These are phyloP conservation scores for Plasmodium billcollinsi DNA, from an alignment of 169 alveolate species.

Conservation along the genomic window DNA sequence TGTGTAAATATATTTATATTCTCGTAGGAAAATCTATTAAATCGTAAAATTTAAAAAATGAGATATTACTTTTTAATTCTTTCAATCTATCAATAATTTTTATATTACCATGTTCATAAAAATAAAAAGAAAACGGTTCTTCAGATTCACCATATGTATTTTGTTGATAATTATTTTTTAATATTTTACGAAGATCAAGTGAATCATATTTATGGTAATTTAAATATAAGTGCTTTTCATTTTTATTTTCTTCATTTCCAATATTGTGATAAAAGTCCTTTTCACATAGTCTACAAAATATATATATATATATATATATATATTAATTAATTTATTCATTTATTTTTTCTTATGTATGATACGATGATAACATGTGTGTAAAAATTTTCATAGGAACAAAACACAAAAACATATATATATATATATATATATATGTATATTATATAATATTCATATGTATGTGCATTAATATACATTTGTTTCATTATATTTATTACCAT, in stretches of 20 bases:
- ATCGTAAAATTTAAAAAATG: constrained; percentile 72
- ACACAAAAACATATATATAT: too few species aligned
- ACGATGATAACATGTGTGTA: too few species aligned
- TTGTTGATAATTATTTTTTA: constrained; percentile 57
- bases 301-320: not conserved
- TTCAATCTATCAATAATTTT: constrained; percentile 69
- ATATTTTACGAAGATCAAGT: constrained; percentile 51
- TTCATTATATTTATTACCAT: too few species aligned
- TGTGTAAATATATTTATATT: constrained; percentile 11
- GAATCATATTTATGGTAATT: constrained; percentile 58
- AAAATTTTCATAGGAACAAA: too few species aligned
- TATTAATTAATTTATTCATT: not conserved
- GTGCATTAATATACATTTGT: too few species aligned
- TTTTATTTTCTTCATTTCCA: constrained; percentile 28
- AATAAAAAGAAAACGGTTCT: constrained; percentile 46
- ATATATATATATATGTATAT: too few species aligned
- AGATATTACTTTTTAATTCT: constrained; percentile 70
- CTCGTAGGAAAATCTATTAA: constrained; percentile 62
- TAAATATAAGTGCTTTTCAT: constrained; percentile 10
- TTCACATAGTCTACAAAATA: constrained; percentile 31
- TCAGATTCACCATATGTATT: constrained; percentile 42
- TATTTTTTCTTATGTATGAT: too few species aligned
- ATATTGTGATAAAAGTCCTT: constrained; percentile 34
- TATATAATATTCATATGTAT: too few species aligned
- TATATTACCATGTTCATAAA: constrained; percentile 36